Evolutionary conservation across 2,329 filamentous ascomycete species (phyloP).

Genomic region (Sporothrix luriei): DNA sequence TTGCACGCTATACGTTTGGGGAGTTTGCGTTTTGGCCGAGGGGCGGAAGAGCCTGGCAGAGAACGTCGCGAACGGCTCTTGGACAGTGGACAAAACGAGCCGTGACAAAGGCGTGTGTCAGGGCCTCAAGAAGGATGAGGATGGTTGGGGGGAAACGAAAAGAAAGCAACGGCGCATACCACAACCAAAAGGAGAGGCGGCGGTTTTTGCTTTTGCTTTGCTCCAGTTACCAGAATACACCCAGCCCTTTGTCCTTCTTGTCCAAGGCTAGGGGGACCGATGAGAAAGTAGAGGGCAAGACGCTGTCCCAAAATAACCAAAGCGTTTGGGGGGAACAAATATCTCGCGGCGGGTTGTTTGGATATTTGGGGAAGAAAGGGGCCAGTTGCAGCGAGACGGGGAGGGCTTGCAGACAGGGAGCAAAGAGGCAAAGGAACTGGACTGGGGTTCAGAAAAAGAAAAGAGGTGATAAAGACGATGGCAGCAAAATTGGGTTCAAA

Average conservation of each 20-base stretch:
- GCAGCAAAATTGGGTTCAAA: neutral
- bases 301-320: neutral
- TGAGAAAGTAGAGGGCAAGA: neutral
- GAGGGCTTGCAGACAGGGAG: constrained; percentile 8
- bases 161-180: neutral
- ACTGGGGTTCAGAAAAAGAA: neutral
- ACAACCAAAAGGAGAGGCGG: neutral
- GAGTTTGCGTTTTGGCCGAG: neutral
- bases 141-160: neutral
- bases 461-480: neutral
- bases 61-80: neutral
- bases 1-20: neutral
- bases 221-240: neutral
- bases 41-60: neutral
- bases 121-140: neutral
- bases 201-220: neutral
- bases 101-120: neutral
- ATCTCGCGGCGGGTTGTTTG: neutral
- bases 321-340: neutral
- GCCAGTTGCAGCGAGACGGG: neutral
- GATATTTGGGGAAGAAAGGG: neutral
- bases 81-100: neutral
- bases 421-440: neutral
- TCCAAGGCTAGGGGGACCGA: neutral
- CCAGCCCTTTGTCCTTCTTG: neutral